phyloP scores from a whole-genome alignment of 2,329 filamentous ascomycete species.

The Colletotrichum sp. region DNA sequence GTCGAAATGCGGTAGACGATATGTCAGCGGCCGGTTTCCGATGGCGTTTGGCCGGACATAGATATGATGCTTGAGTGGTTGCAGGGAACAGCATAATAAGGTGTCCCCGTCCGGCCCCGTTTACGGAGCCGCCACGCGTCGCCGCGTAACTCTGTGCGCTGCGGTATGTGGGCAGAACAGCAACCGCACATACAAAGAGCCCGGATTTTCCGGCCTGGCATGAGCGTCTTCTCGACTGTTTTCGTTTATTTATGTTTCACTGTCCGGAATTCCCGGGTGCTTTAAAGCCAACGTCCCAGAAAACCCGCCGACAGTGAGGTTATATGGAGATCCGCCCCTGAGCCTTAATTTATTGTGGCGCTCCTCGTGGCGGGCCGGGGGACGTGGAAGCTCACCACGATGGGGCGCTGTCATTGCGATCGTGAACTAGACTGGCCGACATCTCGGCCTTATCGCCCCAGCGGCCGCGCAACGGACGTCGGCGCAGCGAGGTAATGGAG shows the following conservation, averaged over 20 bases:
- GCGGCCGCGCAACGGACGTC: neutral
- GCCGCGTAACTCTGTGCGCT: neutral
- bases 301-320: neutral
- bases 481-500: neutral
- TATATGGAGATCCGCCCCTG: neutral
- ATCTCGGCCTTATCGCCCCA: conserved; percentile 2
- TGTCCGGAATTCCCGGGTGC: neutral
- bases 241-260: neutral
- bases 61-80: neutral
- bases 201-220: neutral
- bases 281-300: neutral
- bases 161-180: neutral
- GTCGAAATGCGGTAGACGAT: neutral
- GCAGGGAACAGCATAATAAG: conserved; percentile 3
- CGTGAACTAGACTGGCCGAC: neutral
- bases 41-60: neutral
- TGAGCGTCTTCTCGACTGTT: neutral
- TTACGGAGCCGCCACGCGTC: conserved; percentile 2
- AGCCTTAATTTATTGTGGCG: conserved; percentile 1
- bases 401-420: neutral
- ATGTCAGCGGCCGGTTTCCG: neutral
- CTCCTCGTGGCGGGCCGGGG: neutral
- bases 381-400: conserved; percentile 5
- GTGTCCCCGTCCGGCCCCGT: neutral
- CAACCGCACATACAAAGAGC: neutral